Evolutionary conservation across 108 stramenopile genomes (phyloP).

Genomic region (Cyclotella choctawhatcheeana): DNA sequence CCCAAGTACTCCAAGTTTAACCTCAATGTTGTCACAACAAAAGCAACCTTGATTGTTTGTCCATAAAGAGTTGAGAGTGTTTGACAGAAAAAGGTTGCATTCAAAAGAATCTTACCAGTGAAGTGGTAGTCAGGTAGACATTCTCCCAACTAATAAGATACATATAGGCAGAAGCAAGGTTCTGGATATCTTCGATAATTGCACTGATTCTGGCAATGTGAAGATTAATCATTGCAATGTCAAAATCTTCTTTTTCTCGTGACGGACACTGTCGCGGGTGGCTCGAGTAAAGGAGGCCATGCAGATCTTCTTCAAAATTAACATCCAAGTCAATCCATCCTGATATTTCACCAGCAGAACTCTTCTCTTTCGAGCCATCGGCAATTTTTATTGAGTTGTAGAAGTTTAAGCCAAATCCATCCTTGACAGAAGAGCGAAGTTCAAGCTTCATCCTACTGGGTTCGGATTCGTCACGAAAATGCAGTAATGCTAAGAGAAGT

Average conservation of each 20-base stretch:
- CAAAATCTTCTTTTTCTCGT: conserved; percentile 64
- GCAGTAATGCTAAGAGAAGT: conserved; percentile 37
- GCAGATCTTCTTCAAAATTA: conserved; percentile 64
- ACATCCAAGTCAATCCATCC: conserved; percentile 80
- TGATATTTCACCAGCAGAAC: conserved; percentile 58
- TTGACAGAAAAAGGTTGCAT: too few relatives aligned
- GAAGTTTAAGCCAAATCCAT: conserved; percentile 68
- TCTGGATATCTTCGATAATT: conserved; percentile 63
- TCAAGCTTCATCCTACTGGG: conserved; percentile 55
- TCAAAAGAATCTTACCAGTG: conserved; percentile 50
- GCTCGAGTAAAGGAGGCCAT: conserved; percentile 53
- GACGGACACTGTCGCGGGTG: conserved; percentile 64
- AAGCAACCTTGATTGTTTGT: conserved; percentile 43
- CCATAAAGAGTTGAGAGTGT: too few relatives aligned
- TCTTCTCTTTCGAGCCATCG: conserved; percentile 30
- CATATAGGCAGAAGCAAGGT: conserved; percentile 49
- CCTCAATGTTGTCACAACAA: conserved; percentile 36
- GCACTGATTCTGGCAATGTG: conserved; percentile 73
- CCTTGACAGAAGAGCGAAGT: conserved; percentile 67
- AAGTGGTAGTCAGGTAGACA: conserved; percentile 56
- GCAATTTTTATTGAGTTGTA: conserved; percentile 51
- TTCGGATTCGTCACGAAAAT: conserved; percentile 50
- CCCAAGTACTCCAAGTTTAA: conserved; percentile 56
- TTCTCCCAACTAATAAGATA: conserved; percentile 81
- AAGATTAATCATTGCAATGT: conserved; percentile 67